Evolutionary conservation across 148 eudicot genomes (phyloP), one percentile per base, ranked within the genome.

Genomic region (Camellia sinensis): DNA sequence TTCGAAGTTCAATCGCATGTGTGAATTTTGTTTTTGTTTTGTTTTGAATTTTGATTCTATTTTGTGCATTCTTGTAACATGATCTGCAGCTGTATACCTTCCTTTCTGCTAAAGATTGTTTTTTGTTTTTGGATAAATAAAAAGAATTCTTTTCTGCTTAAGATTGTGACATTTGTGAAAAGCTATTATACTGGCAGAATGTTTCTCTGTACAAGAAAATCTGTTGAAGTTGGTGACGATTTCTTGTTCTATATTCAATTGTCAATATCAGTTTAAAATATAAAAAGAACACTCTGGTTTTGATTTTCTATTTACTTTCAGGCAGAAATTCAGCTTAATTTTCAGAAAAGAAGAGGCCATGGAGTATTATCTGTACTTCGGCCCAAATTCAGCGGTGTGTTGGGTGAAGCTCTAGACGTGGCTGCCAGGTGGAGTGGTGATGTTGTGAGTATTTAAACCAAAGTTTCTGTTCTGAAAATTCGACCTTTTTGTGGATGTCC

Each of bases 341-440:
- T 95, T 87, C 99, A 90, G 78, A 95, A 95, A 74, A 86, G 99
- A 87, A 92, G 92, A 87, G 99, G 99, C 22, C 89, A 91, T 76
- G 98, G 99, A n/a, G 91, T 88, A 56, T 87, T 96, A 76, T 96
- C 99, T 67, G 91, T 96, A 48, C 86, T 96, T 17, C 90, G 88
- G 44, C 98, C 99, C 46, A 96, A 96, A 89, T 92, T 96, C 83
- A 96, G 99, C 64, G 99, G 99, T 59, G 93, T 93, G 37, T 83
- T 96, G 81, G 98, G 99, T 22, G 98, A 96, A 91, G 98, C 98
- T 88, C 83, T 96, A 75, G 99, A 96, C 83, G 92, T 96, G 83
- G 98, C 99, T 88, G 94, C 90, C 79, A 89, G 99, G 88, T 96
- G 99, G 99, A 96, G 98, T 77, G 99, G 99, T 17, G 99, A 96